Base-by-base conservation (phyloP, 805 yeast species). In the Kuraishia molischiana region DNA sequence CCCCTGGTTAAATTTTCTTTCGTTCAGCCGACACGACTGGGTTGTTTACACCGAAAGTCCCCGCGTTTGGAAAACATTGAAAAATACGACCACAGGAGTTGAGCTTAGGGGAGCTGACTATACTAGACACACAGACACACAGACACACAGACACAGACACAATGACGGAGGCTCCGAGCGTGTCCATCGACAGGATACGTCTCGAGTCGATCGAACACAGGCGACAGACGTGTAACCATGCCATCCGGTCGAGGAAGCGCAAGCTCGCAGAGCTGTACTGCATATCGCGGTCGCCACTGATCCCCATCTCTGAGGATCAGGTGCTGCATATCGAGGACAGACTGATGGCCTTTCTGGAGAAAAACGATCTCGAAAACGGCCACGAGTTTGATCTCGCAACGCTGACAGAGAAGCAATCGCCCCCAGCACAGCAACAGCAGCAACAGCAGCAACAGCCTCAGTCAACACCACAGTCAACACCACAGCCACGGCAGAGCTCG, bases 211-310 rank as follows among this genome's bases (percentile, higher is more conserved):
- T 28, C 31, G 31, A 28, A 14, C 17, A 14, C 13, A 58, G 73
- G 39, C 54, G 67, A 20, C 65, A 61, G 32, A 61, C 57, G 24
- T 64, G 72, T 34, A 42, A 59, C 32, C 67, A 64, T 35, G 56
- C 74, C n/a, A 58, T 74, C 10, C 61, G 64, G 42, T 61, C 62
- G 33, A 61, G 86, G 35, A 75, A 75, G 47, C 59, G 78, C 20
- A 75, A 74, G 48, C 60, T 80, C 19, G 66, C 80, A 2, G 83
- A 79, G 52, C 58, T 80, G 14, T 79, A 74, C 50, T 72, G 77
- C 44, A 68, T 79, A 11, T 64, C 83, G 9, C 54, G 74, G 42
- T 54, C 74, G 37, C 74, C 78, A 15, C 59, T 64, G 40, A 51
- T 71, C 39, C 76, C 62, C 35, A 60, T 51, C 45, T 65, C 66